phyloP scores from a whole-genome alignment of 73 alveolate genomes.

The Paramecium bursaria region DNA sequence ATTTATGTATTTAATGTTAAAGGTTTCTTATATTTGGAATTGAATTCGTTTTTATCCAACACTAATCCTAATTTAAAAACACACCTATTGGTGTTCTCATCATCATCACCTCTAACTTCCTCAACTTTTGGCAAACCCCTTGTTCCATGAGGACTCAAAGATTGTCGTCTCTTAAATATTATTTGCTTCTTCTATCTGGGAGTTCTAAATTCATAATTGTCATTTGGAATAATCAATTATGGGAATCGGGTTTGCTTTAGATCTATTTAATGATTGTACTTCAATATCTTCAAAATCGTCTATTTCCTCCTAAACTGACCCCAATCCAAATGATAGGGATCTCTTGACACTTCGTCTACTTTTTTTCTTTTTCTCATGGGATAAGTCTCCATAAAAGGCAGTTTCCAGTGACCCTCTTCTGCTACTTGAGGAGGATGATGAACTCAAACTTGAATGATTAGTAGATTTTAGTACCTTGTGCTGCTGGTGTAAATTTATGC shows the following conservation, averaged over 20 bases:
- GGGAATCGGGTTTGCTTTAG: slow-evolving; percentile 6
- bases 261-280: neutral
- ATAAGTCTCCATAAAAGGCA: too few species aligned
- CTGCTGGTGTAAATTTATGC: slow-evolving; percentile 34
- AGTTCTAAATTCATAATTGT: slow-evolving; percentile 31
- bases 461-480: slow-evolving; percentile 42
- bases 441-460: too few species aligned
- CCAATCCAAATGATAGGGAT: slow-evolving; percentile 42
- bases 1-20: too few species aligned
- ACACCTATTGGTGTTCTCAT: slow-evolving; percentile 36
- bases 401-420: slow-evolving; percentile 36
- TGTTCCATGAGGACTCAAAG: slow-evolving; percentile 64
- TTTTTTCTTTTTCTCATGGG: slow-evolving; percentile 16
- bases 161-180: slow-evolving; percentile 7
- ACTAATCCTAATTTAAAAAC: slow-evolving; percentile 37
- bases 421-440: slow-evolving; percentile 58
- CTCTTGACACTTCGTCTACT: slow-evolving; percentile 41
- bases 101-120: slow-evolving; percentile 57
- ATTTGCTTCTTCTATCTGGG: neutral
- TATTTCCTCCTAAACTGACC: slow-evolving; percentile 28
- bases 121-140: slow-evolving; percentile 51
- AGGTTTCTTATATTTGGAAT: slow-evolving; percentile 23
- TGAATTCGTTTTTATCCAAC: slow-evolving; percentile 48
- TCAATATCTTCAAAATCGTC: slow-evolving; percentile 53
- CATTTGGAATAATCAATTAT: slow-evolving; percentile 24